Conservation (phyloP, 176 grass and related monocot genomes). For the Ananas comosus region DNA sequence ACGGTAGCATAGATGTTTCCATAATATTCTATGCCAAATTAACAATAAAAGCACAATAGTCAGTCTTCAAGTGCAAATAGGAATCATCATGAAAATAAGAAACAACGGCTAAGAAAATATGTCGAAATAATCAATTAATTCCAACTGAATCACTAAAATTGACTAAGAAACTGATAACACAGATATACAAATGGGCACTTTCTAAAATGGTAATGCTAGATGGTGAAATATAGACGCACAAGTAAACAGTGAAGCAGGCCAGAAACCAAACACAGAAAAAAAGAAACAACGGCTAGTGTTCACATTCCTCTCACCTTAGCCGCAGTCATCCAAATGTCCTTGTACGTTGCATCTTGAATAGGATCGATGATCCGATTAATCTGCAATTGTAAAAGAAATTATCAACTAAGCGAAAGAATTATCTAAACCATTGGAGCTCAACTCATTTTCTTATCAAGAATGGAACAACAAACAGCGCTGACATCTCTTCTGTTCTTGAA, state of each 20-base stretch:
- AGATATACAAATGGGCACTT: no score
- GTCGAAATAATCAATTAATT: no score
- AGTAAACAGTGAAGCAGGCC: background rate
- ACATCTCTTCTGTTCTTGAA: background rate
- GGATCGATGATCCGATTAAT: slow-evolving; percentile 80
- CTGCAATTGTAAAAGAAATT: slow-evolving; percentile 35
- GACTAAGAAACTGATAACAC: no score
- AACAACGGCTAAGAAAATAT: no score
- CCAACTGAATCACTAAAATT: no score
- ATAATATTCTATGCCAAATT: no score
- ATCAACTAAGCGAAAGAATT: slow-evolving; percentile 8
- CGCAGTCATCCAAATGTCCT: slow-evolving; percentile 92
- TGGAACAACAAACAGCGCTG: background rate
- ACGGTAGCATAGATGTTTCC: slow-evolving; percentile 6
- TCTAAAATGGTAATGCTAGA: no score
- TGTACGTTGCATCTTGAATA: slow-evolving; percentile 69
- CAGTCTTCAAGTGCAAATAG: no score
- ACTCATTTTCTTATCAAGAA: background rate
- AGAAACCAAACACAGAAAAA: background rate
- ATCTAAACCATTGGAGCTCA: background rate
- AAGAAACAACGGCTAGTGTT: background rate
- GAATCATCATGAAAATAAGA: no score
- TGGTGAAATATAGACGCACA: no score
- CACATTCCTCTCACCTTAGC: slow-evolving; percentile 54
- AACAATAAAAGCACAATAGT: no score